Conservation (phyloP, 345 rosid species). For the Psidium guajava region DNA sequence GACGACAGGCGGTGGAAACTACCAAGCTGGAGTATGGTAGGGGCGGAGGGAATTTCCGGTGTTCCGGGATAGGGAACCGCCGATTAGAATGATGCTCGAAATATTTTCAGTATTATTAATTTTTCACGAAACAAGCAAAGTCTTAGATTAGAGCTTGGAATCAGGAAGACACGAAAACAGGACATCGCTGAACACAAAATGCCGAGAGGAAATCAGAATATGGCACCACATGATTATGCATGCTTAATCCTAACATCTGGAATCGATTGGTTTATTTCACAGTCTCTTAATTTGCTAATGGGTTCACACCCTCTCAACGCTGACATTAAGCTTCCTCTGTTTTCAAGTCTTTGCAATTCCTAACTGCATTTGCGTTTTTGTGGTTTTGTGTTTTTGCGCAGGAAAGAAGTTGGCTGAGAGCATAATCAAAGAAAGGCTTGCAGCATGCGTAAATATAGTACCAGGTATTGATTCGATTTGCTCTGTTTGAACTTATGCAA, state of each 20-base stretch:
- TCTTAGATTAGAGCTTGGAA: not conserved
- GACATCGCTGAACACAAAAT: not conserved
- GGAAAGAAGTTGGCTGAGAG: constrained; percentile 90
- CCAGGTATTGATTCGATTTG: constrained; percentile 39
- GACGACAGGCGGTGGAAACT: too few relatives aligned
- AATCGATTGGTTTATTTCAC: not conserved
- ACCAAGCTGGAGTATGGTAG: too few relatives aligned
- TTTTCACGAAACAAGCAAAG: not conserved
- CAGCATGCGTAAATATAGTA: constrained; percentile 84
- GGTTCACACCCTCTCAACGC: not conserved
- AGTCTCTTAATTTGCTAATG: not conserved
- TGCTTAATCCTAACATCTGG: not conserved
- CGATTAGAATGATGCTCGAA: not conserved
- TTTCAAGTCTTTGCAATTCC: not conserved
- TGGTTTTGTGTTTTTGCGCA: constrained; percentile 5
- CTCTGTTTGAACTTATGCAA: not conserved
- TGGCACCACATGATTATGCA: not conserved
- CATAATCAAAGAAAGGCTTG: constrained; percentile 72
- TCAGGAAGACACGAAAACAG: not conserved
- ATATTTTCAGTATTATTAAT: too few relatives aligned
- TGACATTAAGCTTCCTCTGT: not conserved
- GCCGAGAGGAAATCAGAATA: not conserved
- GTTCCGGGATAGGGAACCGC: not conserved
- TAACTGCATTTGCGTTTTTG: not conserved
- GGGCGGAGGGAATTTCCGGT: too few relatives aligned